These are phyloP conservation scores for Hypholoma fasciculare DNA, from an alignment of 768 basidiomycete species.

Conservation along the genomic window DNA sequence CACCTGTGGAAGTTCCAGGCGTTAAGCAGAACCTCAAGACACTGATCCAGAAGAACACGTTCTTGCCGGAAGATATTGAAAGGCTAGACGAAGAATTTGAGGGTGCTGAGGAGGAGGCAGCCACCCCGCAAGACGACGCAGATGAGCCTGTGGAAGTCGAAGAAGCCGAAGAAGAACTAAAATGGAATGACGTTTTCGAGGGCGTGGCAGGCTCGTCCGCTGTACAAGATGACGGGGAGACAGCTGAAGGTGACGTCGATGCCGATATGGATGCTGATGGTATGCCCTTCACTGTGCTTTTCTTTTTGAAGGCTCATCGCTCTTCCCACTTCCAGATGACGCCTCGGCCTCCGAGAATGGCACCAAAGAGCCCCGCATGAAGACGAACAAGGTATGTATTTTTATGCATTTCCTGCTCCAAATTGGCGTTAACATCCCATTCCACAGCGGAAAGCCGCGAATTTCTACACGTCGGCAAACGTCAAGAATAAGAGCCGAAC, in stretches of 20 bases:
- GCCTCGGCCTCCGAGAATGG: conserved; percentile 28
- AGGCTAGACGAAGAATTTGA: conserved; percentile 56
- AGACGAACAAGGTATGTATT: conserved; percentile 78
- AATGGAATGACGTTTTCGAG: conserved; percentile 87
- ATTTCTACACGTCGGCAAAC: conserved; percentile 85
- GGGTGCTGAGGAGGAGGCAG: conserved; percentile 33
- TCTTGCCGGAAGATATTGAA: conserved; percentile 81
- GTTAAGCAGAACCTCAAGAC: conserved; percentile 86
- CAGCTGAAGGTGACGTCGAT: conserved; percentile 22
- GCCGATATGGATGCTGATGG: conserved; percentile 23
- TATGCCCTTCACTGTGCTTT: conserved; percentile 6
- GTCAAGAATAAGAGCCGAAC: conserved; percentile 85
- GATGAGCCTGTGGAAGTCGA: conserved; percentile 39
- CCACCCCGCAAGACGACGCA: conserved; percentile 35
- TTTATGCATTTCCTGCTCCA: conserved; percentile 2
- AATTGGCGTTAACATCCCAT: neutral
- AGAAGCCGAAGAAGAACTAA: conserved; percentile 55
- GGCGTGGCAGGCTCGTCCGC: conserved; percentile 34
- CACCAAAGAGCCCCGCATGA: conserved; percentile 79
- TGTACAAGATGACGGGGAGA: conserved; percentile 25
- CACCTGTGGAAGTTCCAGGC: conserved; percentile 45
- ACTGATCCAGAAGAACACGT: conserved; percentile 87
- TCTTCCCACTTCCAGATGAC: conserved; percentile 7
- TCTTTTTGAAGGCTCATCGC: conserved; percentile 3
- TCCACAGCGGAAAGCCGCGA: conserved; percentile 76